Percentiles rank a stretch among this genome's conserved stretches.
Evolutionary conservation across 768 basidiomycete species (phyloP).

Genomic region (Lanmaoa pseudosensibilis): DNA sequence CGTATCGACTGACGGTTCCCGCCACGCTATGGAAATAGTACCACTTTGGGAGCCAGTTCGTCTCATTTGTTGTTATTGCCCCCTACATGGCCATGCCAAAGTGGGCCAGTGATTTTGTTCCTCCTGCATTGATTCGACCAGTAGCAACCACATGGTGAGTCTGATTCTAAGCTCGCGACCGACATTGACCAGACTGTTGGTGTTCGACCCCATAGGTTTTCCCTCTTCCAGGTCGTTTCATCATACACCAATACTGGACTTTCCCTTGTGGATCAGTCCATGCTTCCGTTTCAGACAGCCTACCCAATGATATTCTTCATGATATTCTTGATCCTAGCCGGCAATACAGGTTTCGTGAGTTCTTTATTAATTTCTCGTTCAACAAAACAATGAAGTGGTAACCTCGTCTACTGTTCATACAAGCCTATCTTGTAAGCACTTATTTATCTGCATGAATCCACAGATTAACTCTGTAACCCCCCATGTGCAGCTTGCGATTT

Average conservation of each 20-base stretch:
- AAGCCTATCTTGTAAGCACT: conserved; percentile 82
- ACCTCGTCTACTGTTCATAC: conserved; percentile 1
- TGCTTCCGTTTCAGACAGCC: conserved; percentile 88
- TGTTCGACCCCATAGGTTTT: conserved; percentile 55
- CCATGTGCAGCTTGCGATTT: conserved; percentile 63
- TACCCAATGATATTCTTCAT: conserved; percentile 77
- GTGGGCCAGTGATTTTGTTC: conserved; percentile 62
- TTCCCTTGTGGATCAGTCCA: conserved; percentile 84
- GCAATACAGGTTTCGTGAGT: conserved; percentile 93
- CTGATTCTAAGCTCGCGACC: not conserved
- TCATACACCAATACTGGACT: conserved; percentile 88
- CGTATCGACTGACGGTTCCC: not conserved
- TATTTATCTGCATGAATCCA: not conserved
- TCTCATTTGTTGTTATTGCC: conserved; percentile 71
- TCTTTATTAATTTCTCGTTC: not conserved
- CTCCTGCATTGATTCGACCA: conserved; percentile 55
- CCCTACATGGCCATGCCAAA: conserved; percentile 68
- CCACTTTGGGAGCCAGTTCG: conserved; percentile 66
- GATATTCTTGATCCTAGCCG: conserved; percentile 78
- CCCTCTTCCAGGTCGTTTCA: conserved; percentile 81
- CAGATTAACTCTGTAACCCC: not conserved
- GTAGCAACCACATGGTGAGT: conserved; percentile 66
- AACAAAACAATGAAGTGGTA: not conserved
- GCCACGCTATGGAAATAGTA: conserved; percentile 52
- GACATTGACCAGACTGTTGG: not conserved